Base-by-base conservation (phyloP, 257 asterid species). In the Solanum pennellii region DNA sequence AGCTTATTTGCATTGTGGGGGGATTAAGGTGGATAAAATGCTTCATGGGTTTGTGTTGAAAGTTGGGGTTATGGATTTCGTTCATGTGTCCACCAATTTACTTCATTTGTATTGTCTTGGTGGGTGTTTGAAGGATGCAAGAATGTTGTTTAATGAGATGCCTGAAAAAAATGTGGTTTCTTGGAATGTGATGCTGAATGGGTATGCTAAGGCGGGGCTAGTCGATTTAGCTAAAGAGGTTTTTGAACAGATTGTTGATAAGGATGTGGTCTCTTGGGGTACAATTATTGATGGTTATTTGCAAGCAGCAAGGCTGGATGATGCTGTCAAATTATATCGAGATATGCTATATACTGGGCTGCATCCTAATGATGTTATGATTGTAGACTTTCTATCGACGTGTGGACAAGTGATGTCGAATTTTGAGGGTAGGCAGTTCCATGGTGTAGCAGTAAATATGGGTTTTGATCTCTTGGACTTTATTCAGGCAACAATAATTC, bases 231-330 rank as follows among this genome's bases (percentile, higher is more conserved):
- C 91, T 20, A 90, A 91, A 88, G 92, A 93, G 60, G 44, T 95
- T 79, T 97, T 97, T 87, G 94, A 93, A 85, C 89, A n/a, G 66
- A 92, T 95, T 74, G 94, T 89, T 10, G 92, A 29, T 45, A 94
- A 91, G 86, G 98, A 97, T 88, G 96, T 94, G 65, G 93, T 95
- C 87, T 94, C 99, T 75, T 97, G 98, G 99, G 98, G 98, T 68
- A 95, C 98, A 0, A 88, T 97, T 68, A 91, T 97, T 72, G 97
- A 92, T 91, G 94, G 98, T 84, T 95, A 92, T 75, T 88, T 94
- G 85, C 96, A 93, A 89, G 90, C 49, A 7, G 93, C 95, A 79
- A 92, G 93, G 89, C 83, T 94, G 93, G 86, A 56, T 29, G 98
- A 95, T 47, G 98, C 97, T 82, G 82, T 97, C 76, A 79, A 49